Percentiles rank a stretch among this genome's conserved stretches.
phyloP scores from a whole-genome alignment of 2,329 filamentous ascomycete genomes.

The Botrytis fragariae region DNA sequence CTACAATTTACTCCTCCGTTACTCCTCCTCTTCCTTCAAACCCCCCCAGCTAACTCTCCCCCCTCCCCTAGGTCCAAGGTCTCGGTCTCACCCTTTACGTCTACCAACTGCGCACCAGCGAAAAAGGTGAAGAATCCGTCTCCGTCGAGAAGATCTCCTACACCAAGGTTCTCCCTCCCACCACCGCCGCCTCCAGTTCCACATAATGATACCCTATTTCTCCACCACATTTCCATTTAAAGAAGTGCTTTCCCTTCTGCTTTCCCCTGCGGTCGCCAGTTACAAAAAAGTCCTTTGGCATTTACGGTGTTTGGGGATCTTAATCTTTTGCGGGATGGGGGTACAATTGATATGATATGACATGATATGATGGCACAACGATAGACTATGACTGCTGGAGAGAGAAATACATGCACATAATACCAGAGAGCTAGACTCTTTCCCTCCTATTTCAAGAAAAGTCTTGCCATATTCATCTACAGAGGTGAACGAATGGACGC shows the following conservation, averaged over 20 bases:
- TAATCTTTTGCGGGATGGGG: neutral
- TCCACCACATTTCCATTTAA: neutral
- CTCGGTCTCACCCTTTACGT: constrained; percentile 95
- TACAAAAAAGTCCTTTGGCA: constrained; percentile 13
- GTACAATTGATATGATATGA: neutral
- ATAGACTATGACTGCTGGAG: neutral
- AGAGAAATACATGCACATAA: neutral
- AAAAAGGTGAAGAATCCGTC: constrained; percentile 73
- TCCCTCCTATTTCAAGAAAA: neutral
- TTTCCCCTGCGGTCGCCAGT: neutral
- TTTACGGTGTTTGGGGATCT: constrained; percentile 9
- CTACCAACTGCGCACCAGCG: constrained; percentile 79
- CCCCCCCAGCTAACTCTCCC: neutral
- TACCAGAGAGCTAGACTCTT: neutral
- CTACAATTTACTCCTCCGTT: neutral
- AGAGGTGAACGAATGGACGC: constrained; percentile 14
- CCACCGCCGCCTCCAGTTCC: constrained; percentile 1
- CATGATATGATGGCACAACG: constrained; percentile 4
- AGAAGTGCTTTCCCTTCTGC: neutral
- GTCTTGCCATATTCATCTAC: constrained; percentile 3
- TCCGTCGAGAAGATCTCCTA: constrained; percentile 85
- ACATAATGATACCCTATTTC: constrained; percentile 29
- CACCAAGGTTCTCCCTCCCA: constrained; percentile 60
- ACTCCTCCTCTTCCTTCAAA: neutral
- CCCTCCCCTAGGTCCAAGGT: constrained; percentile 71